Evolutionary conservation across 768 basidiomycete genomes (phyloP).

Genomic region (Pisolithus sp.): DNA sequence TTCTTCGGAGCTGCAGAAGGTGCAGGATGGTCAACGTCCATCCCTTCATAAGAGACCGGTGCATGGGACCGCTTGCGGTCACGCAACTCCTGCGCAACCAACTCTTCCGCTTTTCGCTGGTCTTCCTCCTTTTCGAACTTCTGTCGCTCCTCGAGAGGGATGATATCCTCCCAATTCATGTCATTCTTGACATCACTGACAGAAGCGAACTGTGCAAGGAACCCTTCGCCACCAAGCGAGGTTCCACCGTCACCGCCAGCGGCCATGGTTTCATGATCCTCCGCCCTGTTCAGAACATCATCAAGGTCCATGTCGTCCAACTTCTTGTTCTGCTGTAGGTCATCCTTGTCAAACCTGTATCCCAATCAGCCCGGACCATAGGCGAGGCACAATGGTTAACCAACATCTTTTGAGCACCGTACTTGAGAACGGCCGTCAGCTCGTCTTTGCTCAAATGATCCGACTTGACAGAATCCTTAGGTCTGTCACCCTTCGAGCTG

Average conservation of each 20-base stretch:
- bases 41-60: slow-evolving; percentile 85
- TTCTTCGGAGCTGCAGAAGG: slow-evolving; percentile 64
- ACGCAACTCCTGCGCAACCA: slow-evolving; percentile 59
- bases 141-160: slow-evolving; percentile 86
- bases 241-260: slow-evolving; percentile 78
- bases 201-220: slow-evolving; percentile 90
- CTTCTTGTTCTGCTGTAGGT: slow-evolving; percentile 86
- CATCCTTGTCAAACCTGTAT: slow-evolving; percentile 93
- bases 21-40: slow-evolving; percentile 78
- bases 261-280: slow-evolving; percentile 92
- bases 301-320: slow-evolving; percentile 99
- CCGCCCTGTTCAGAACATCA: slow-evolving; percentile 93
- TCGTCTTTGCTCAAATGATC: slow-evolving; percentile 93
- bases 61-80: slow-evolving; percentile 82
- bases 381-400: slow-evolving; percentile 20
- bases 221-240: slow-evolving; percentile 95
- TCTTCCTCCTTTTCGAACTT: slow-evolving; percentile 79
- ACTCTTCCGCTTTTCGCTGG: slow-evolving; percentile 64
- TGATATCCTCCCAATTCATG: slow-evolving; percentile 99
- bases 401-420: slow-evolving; percentile 96
- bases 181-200: slow-evolving; percentile 99
- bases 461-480: slow-evolving; percentile 66
- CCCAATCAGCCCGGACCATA: slow-evolving; percentile 8
- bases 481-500: slow-evolving; percentile 63
- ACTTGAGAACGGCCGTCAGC: slow-evolving; percentile 94